phyloP scores from a whole-genome alignment of 2,329 filamentous ascomycete species.

The Exophiala sideris region DNA sequence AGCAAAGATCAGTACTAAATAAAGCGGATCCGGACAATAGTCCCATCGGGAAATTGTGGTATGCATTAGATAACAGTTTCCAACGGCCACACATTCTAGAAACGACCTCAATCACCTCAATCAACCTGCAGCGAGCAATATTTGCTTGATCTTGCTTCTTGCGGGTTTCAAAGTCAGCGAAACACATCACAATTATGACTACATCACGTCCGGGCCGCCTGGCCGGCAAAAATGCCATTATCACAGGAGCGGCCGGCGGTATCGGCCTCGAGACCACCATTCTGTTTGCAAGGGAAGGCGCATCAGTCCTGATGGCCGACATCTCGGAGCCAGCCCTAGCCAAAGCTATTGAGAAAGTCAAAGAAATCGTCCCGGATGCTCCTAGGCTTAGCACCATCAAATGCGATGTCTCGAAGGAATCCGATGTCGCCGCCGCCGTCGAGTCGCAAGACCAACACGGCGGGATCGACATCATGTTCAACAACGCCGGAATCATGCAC shows the following conservation, averaged over 20 bases:
- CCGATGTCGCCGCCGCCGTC: slow-evolving; percentile 70
- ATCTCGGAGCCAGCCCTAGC: slow-evolving; percentile 75
- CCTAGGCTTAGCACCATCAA: slow-evolving; percentile 47
- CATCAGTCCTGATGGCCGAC: slow-evolving; percentile 79
- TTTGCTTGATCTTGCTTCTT: too few relatives aligned
- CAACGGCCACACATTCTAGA: neutral
- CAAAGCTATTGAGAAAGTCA: slow-evolving; percentile 71
- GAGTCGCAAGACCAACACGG: slow-evolving; percentile 77
- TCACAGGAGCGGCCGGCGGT: slow-evolving; percentile 55
- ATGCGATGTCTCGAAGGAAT: slow-evolving; percentile 83
- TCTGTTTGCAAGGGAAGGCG: slow-evolving; percentile 84
- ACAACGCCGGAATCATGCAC: slow-evolving; percentile 98
- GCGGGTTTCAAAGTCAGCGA: neutral
- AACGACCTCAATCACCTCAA: neutral
- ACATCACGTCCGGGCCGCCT: slow-evolving; percentile 44
- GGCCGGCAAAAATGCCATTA: slow-evolving; percentile 60
- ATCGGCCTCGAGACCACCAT: slow-evolving; percentile 91
- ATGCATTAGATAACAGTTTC: slow-evolving; percentile 1
- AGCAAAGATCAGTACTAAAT: neutral
- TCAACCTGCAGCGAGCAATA: neutral
- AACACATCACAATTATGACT: slow-evolving; percentile 9
- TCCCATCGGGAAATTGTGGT: neutral
- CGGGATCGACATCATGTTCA: slow-evolving; percentile 89
- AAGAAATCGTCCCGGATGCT: slow-evolving; percentile 64
- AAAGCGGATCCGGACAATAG: neutral